These are phyloP conservation scores for Saccharomycopsis sp. DNA, from an alignment of 805 yeast genomes.

Conservation along the genomic window DNA sequence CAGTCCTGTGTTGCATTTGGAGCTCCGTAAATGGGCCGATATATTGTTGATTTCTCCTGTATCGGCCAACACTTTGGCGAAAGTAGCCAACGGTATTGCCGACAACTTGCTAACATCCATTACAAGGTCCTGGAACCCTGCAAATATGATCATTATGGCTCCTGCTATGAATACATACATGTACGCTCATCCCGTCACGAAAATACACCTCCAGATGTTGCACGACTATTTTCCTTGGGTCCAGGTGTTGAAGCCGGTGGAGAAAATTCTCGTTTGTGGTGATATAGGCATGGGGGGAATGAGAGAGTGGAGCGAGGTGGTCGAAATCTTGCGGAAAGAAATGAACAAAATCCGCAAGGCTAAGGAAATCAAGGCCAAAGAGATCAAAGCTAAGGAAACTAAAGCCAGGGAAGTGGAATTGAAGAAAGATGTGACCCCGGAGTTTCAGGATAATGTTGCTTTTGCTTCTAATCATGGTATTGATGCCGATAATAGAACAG, in stretches of 20 bases:
- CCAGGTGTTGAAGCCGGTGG: constrained; percentile 71
- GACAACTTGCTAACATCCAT: constrained; percentile 71
- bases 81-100: constrained; percentile 68
- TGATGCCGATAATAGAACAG: no score
- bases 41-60: constrained; percentile 68
- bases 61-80: constrained; percentile 74
- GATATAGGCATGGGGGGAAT: constrained; percentile 91
- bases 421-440: neutral
- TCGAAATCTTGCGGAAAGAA: constrained; percentile 44
- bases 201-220: constrained; percentile 55
- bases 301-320: constrained; percentile 84
- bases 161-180: constrained; percentile 87
- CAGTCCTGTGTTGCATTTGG: constrained; percentile 74
- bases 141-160: constrained; percentile 65
- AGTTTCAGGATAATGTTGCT: neutral
- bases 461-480: no score
- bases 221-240: constrained; percentile 70
- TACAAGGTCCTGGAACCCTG: constrained; percentile 71
- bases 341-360: constrained; percentile 28
- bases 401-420: neutral
- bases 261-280: constrained; percentile 73
- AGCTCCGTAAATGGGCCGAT: constrained; percentile 81
- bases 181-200: constrained; percentile 74
- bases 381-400: no score
- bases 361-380: constrained; percentile 14